Evolutionary conservation across 2,329 filamentous ascomycete species (phyloP).

Genomic region (Clonostachys byssicola): DNA sequence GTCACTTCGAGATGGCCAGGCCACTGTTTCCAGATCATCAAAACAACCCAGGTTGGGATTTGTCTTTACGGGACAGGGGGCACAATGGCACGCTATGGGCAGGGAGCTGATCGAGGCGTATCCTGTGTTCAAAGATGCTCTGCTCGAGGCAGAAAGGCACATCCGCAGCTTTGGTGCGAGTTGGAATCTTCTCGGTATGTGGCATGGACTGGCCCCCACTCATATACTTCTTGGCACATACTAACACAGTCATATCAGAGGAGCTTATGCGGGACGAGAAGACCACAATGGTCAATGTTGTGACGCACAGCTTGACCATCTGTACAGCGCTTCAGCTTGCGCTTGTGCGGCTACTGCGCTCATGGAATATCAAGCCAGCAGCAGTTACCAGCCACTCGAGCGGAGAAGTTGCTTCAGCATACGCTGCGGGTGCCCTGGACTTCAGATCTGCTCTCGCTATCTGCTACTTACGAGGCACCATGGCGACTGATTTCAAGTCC

Average conservation of each 20-base stretch:
- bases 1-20: too few species aligned
- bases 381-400: constrained; percentile 28
- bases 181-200: constrained; percentile 19
- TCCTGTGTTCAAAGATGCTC: neutral
- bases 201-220: too few species aligned
- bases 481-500: constrained; percentile 7
- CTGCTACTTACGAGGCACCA: constrained; percentile 2
- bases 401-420: constrained; percentile 32
- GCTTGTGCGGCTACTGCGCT: constrained; percentile 24
- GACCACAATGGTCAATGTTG: constrained; percentile 9
- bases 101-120: constrained; percentile 16
- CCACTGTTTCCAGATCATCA: too few species aligned
- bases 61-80: constrained; percentile 16
- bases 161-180: constrained; percentile 24
- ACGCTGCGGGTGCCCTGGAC: constrained; percentile 16
- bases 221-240: too few species aligned
- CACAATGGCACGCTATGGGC: constrained; percentile 13
- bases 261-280: constrained; percentile 6
- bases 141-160: constrained; percentile 19
- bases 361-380: constrained; percentile 15
- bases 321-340: constrained; percentile 36
- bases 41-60: constrained; percentile 11
- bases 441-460: constrained; percentile 4
- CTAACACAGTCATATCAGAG: constrained; percentile 1
- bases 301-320: constrained; percentile 24